These are phyloP conservation scores for Conoideocrella luteorostrata DNA, from an alignment of 2,329 filamentous ascomycete species.

Conservation along the genomic window DNA sequence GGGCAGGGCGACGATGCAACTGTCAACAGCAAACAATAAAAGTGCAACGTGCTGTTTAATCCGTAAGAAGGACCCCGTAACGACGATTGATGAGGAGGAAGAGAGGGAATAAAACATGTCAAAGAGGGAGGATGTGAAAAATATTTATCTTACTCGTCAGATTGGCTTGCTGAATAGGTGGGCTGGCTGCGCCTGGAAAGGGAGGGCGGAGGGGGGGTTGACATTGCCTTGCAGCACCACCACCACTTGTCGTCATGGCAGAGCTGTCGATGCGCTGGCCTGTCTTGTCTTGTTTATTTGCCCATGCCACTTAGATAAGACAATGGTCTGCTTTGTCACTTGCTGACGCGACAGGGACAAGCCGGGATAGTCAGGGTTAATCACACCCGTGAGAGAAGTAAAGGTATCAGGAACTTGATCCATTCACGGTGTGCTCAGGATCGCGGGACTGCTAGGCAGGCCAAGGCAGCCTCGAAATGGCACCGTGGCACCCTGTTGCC, in stretches of 20 bases:
- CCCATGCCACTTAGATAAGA: neutral
- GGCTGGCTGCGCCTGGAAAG: neutral
- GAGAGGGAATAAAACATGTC: neutral
- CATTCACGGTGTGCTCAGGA: neutral
- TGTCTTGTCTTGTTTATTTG: too few species aligned
- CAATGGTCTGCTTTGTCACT: neutral
- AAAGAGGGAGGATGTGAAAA: conserved; percentile 1
- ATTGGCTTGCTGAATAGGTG: neutral
- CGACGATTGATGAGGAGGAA: too few species aligned
- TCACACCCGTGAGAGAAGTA: too few species aligned
- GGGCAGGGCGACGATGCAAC: too few species aligned
- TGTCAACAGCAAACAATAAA: too few species aligned
- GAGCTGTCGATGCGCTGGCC: too few species aligned
- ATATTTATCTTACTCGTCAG: conserved; percentile 3
- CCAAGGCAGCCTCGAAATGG: neutral
- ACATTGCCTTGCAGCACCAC: neutral
- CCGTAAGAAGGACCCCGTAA: too few species aligned
- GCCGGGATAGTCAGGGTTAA: too few species aligned
- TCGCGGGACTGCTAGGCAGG: neutral
- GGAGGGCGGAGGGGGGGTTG: neutral
- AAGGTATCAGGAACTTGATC: neutral
- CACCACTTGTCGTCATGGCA: too few species aligned
- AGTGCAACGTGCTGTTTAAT: too few species aligned
- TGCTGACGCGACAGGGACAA: too few species aligned
- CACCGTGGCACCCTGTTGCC: too few species aligned